Evolutionary conservation across 306 rosid genomes (phyloP), one percentile per base, ranked within the genome.

Genomic region (Cucumis hystrix): DNA sequence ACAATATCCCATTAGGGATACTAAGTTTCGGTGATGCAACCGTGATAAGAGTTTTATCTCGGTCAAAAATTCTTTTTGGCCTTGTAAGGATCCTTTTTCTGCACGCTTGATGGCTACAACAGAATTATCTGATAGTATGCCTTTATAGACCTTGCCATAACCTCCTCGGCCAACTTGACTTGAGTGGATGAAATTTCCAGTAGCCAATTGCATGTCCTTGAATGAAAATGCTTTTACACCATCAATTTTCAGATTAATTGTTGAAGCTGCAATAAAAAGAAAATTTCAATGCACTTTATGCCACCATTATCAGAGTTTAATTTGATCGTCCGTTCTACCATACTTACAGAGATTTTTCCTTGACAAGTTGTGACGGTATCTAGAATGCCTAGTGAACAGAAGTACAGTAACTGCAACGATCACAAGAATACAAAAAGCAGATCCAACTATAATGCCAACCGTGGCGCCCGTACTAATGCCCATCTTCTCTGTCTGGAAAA

Each of bases 91-190:
- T 82, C 89, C 91, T 86, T 83, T 93, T 79, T 88, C 93, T 33
- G 93, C 99, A 47, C 96, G 86, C 85, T 96, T 96, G 77, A 96
- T 57, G 60, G 99, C 99, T 55, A 92, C 96, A 47, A 77, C 69
- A 47, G 83, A 85, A 47, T 83, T 88, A 85, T 91, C 85, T 10
- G 83, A 82, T 16, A 96, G 79, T 83, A 85, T 76, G 59, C 99
- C 99, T 85, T 72, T 91, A 72, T 96, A 96, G 80, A 96, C 99
- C 83, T 83, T 95, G 69, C 98, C 98, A 78, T 95, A 95, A 73
- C 98, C 98, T 86, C 98, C 98, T 88, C 61, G 95, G 25, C 98
- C 98, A 79, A 92, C 88, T 83, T 84, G 79, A 67, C 65, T 58
- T 8, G 96, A 81, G 78, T 79, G 83, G 82, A 87, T 80, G 21